Percentiles rank a stretch among this genome's conserved stretches.
phyloP scores from a whole-genome alignment of 2,329 filamentous ascomycete species.

The Capronia epimyces region DNA sequence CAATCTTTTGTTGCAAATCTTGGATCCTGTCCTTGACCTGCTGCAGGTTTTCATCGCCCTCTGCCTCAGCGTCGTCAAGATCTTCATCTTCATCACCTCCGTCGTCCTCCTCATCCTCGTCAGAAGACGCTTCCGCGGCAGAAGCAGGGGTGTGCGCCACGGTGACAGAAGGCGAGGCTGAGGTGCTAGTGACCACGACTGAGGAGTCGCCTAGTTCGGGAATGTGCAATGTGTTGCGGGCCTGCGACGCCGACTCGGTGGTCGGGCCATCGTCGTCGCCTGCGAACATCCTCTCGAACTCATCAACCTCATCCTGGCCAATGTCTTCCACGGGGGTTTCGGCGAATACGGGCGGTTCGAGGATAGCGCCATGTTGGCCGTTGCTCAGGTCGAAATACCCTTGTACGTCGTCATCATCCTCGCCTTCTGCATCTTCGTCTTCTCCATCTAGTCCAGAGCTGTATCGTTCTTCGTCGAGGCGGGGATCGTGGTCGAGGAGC shows the following conservation, averaged over 20 bases:
- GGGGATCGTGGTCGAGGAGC: conserved; percentile 52
- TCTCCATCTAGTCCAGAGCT: conserved; percentile 47
- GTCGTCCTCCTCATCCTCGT: conserved; percentile 33
- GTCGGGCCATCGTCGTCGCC: conserved; percentile 33
- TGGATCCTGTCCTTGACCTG: conserved; percentile 39
- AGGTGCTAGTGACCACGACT: conserved; percentile 25
- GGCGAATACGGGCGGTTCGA: conserved; percentile 16
- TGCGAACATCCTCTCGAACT: conserved; percentile 31
- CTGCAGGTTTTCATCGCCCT: conserved; percentile 32
- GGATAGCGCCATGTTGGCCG: conserved; percentile 37
- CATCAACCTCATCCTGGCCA: conserved; percentile 34
- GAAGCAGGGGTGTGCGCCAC: conserved; percentile 29
- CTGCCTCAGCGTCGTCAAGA: conserved; percentile 40
- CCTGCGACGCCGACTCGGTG: conserved; percentile 19
- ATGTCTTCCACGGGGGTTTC: conserved; percentile 32
- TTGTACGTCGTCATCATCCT: conserved; percentile 38
- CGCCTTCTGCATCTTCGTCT: conserved; percentile 42
- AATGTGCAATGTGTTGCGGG: conserved; percentile 14
- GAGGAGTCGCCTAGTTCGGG: conserved; percentile 31
- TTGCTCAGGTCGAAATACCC: conserved; percentile 32
- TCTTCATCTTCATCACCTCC: conserved; percentile 41
- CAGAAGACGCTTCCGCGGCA: conserved; percentile 18
- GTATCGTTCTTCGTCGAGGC: conserved; percentile 38
- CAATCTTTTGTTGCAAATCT: conserved; percentile 43
- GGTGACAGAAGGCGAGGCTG: conserved; percentile 29